Evolutionary conservation across 31 red algal species (phyloP).

Genomic region (Asparagopsis taxiformis): DNA sequence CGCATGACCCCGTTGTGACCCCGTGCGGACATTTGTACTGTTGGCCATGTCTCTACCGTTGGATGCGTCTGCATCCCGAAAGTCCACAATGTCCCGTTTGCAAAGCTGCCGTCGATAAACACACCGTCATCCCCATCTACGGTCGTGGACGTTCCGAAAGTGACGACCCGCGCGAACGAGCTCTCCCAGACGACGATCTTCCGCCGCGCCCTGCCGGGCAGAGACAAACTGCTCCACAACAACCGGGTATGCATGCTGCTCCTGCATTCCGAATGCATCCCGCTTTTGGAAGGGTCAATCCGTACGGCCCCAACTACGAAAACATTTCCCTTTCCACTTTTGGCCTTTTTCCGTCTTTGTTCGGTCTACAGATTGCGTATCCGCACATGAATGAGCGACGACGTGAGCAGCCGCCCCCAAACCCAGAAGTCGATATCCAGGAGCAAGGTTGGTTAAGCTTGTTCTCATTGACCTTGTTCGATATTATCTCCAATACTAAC

Average conservation of each 20-base stretch:
- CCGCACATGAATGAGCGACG: slow-evolving; percentile 57
- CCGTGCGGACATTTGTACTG: slow-evolving; percentile 98
- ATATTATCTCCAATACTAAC: no score
- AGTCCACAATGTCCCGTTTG: slow-evolving; percentile 89
- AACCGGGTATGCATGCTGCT: slow-evolving; percentile 13
- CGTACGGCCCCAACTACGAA: slow-evolving; percentile 49
- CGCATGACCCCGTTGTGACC: slow-evolving; percentile 91
- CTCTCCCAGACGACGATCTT: slow-evolving; percentile 38
- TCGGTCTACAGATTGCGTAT: slow-evolving; percentile 86
- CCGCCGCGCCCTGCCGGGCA: slow-evolving; percentile 70
- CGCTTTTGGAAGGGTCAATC: slow-evolving; percentile 58
- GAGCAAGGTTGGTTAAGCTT: slow-evolving; percentile 42
- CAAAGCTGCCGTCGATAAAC: slow-evolving; percentile 71
- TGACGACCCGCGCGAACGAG: slow-evolving; percentile 34
- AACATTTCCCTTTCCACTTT: slow-evolving; percentile 36
- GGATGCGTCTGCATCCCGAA: slow-evolving; percentile 77
- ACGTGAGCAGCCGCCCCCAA: slow-evolving; percentile 35
- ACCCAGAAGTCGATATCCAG: slow-evolving; percentile 49
- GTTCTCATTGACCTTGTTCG: neutral
- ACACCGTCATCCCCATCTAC: slow-evolving; percentile 92
- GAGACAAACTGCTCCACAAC: slow-evolving; percentile 13
- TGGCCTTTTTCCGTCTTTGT: slow-evolving; percentile 79
- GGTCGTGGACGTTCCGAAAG: slow-evolving; percentile 62
- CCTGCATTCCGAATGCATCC: slow-evolving; percentile 43
- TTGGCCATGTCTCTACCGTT: slow-evolving; percentile 90